Evolutionary conservation across 768 basidiomycete genomes (phyloP).

Genomic region (Russula virescens): DNA sequence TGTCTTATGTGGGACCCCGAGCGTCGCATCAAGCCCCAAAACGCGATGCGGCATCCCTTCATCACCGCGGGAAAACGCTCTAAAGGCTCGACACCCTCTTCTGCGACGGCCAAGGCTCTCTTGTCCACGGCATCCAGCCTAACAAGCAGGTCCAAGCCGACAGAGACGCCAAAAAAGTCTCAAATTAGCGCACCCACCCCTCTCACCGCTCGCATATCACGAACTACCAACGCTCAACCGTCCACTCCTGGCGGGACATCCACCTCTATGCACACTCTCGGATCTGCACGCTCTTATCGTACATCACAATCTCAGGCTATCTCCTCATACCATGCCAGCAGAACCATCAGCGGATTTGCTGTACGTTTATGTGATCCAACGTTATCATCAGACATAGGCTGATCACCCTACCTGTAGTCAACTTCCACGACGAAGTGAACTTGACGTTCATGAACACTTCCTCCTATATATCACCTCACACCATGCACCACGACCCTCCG

Average conservation of each 20-base stretch:
- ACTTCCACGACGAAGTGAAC: conserved; percentile 23
- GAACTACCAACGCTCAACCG: conserved; percentile 47
- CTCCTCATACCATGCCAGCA: conserved; percentile 69
- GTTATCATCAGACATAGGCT: conserved; percentile 24
- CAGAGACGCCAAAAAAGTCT: conserved; percentile 83
- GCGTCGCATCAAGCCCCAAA: conserved; percentile 87
- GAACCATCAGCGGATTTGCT: conserved; percentile 64
- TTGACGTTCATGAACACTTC: conserved; percentile 23
- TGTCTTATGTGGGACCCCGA: conserved; percentile 99
- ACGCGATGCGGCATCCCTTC: conserved; percentile 89
- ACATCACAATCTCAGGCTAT: conserved; percentile 64
- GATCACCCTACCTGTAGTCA: conserved; percentile 14
- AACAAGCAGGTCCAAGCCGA: conserved; percentile 47
- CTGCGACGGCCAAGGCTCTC: conserved; percentile 47
- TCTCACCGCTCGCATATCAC: conserved; percentile 68
- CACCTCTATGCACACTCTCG: conserved; percentile 44
- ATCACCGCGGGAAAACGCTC: conserved; percentile 55
- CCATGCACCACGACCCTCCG: conserved; percentile 3
- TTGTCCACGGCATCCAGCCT: conserved; percentile 54
- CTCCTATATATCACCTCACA: conserved; percentile 11
- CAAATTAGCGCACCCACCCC: conserved; percentile 87
- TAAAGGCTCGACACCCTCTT: conserved; percentile 40
- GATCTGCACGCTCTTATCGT: conserved; percentile 60
- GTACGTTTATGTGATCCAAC: conserved; percentile 32
- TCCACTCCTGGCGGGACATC: conserved; percentile 52